These are phyloP conservation scores for Arthroderma uncinatum DNA, from an alignment of 2,329 filamentous ascomycete genomes.

Conservation along the genomic window DNA sequence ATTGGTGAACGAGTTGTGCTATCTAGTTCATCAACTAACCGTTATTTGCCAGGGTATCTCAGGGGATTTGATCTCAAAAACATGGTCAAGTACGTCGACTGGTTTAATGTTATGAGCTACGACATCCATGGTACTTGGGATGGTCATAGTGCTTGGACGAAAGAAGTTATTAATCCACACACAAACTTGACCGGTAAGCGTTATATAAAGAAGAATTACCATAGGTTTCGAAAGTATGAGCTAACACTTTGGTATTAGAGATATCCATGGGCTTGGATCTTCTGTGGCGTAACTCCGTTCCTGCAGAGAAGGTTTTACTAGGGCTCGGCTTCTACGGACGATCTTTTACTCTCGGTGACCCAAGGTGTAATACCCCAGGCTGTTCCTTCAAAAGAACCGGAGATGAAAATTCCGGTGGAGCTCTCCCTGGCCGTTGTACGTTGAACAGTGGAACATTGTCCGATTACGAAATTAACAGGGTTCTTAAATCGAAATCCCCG, in stretches of 20 bases:
- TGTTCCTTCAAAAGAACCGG: constrained; percentile 19
- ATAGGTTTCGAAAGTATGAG: constrained; percentile 16
- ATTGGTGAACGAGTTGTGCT: not conserved
- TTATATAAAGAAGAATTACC: not conserved
- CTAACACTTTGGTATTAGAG: constrained; percentile 12
- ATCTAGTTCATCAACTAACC: not conserved
- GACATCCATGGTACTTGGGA: constrained; percentile 23
- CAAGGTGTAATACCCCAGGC: constrained; percentile 14
- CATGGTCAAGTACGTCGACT: constrained; percentile 18
- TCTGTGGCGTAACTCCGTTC: constrained; percentile 21
- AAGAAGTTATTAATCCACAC: constrained; percentile 14
- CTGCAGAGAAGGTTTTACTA: constrained; percentile 17
- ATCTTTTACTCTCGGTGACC: constrained; percentile 16
- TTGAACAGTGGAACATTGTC: constrained; percentile 19
- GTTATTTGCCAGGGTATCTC: constrained; percentile 16
- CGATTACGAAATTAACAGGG: constrained; percentile 25
- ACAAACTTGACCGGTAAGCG: constrained; percentile 21
- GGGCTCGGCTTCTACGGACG: constrained; percentile 22
- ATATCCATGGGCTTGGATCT: constrained; percentile 23
- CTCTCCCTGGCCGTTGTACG: constrained; percentile 22
- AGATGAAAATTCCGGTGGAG: constrained; percentile 16
- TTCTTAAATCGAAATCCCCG: constrained; percentile 11
- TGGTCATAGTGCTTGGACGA: constrained; percentile 12
- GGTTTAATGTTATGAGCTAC: constrained; percentile 23
- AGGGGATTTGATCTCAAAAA: constrained; percentile 18